A percentile compares a stretch with the other conserved stretches of the same genome.
Evolutionary conservation across 306 rosid species (phyloP).

Genomic region (Trifolium repens): DNA sequence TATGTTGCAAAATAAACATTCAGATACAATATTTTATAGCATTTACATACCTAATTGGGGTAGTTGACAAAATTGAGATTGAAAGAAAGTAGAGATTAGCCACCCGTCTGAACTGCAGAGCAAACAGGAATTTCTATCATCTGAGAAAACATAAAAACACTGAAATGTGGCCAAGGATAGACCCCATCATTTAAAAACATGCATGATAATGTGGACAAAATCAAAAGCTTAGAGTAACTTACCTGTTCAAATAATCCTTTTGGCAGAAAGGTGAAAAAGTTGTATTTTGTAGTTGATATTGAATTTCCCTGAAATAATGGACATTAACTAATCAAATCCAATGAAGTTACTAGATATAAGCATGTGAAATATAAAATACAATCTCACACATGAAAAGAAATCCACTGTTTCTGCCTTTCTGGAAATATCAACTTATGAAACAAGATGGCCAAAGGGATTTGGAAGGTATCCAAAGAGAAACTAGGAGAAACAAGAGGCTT

Average conservation of each 20-base stretch:
- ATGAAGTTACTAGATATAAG: slow-evolving; percentile 31
- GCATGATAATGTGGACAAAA: slow-evolving; percentile 27
- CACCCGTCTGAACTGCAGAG: slow-evolving; percentile 96
- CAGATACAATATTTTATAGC: slow-evolving; percentile 24
- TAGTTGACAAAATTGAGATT: slow-evolving; percentile 90
- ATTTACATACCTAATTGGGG: slow-evolving; percentile 79
- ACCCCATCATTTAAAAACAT: slow-evolving; percentile 21
- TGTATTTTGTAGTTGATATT: slow-evolving; percentile 90
- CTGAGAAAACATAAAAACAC: slow-evolving; percentile 50
- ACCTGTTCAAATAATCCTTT: slow-evolving; percentile 98
- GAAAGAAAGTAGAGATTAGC: slow-evolving; percentile 96
- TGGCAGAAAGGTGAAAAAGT: slow-evolving; percentile 81
- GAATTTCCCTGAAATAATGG: slow-evolving; percentile 82
- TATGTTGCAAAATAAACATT: slow-evolving; percentile 28
- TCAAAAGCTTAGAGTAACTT: slow-evolving; percentile 45
- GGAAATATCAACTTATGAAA: background rate
- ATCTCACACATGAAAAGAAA: slow-evolving; percentile 26
- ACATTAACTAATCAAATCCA: slow-evolving; percentile 41
- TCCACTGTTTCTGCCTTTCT: too few relatives aligned
- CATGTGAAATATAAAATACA: slow-evolving; percentile 34
- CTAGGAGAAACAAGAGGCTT: background rate
- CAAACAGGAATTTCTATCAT: slow-evolving; percentile 56
- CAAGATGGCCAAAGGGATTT: background rate
- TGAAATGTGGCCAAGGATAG: slow-evolving; percentile 34
- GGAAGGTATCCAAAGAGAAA: slow-evolving; percentile 6